Evolutionary conservation across 345 rosid genomes (phyloP).

Genomic region (Salix udensis): DNA sequence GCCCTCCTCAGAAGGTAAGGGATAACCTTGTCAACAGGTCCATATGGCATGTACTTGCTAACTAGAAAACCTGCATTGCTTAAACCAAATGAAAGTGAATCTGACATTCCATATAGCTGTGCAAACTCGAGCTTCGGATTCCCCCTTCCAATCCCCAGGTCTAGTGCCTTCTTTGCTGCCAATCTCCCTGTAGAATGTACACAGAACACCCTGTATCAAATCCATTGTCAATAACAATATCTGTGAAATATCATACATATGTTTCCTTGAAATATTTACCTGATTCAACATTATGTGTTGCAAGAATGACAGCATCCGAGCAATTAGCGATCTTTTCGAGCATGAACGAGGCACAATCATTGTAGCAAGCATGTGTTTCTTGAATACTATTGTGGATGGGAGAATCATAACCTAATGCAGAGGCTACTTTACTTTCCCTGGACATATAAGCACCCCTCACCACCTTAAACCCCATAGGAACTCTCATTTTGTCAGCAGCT

Average conservation of each 20-base stretch:
- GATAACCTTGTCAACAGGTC: constrained; percentile 62
- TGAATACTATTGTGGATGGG: constrained; percentile 70
- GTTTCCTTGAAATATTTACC: constrained; percentile 24
- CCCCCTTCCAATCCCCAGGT: constrained; percentile 52
- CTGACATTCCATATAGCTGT: constrained; percentile 88
- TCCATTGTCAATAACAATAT: not conserved
- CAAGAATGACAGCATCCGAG: constrained; percentile 65
- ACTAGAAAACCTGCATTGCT: constrained; percentile 82
- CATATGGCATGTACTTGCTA: constrained; percentile 86
- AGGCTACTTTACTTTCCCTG: constrained; percentile 54
- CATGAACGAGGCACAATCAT: constrained; percentile 65
- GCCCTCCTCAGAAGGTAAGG: constrained; percentile 88
- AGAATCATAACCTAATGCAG: constrained; percentile 60
- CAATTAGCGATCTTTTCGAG: constrained; percentile 56
- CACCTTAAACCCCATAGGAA: constrained; percentile 70
- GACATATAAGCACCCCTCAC: constrained; percentile 94
- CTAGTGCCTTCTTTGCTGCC: constrained; percentile 56
- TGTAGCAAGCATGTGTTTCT: constrained; percentile 72
- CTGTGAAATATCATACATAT: not conserved
- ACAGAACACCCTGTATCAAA: not conserved
- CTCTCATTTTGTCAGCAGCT: constrained; percentile 54
- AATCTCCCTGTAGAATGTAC: constrained; percentile 44
- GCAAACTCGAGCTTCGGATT: constrained; percentile 68
- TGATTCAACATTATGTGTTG: constrained; percentile 88
- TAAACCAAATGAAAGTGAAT: constrained; percentile 67